phyloP scores from a whole-genome alignment of 1,284 basidiomycete genomes.

The Leccinum olivaceoglutinosum region DNA sequence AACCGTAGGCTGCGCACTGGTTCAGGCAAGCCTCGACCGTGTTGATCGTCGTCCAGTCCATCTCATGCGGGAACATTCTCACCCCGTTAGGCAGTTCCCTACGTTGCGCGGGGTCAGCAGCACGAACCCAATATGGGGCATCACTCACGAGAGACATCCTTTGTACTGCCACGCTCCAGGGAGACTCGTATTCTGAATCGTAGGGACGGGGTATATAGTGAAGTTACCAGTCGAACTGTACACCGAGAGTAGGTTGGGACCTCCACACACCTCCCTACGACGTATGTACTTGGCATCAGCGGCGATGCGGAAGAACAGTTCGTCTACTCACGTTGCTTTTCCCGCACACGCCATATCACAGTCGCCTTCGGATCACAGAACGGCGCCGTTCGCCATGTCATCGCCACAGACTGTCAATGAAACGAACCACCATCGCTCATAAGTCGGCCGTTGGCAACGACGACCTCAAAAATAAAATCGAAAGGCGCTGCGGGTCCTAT shows the following conservation, averaged over 20 bases:
- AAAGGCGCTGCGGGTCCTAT: background rate
- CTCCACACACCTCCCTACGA: conserved; percentile 62
- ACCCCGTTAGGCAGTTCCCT: conserved; percentile 31
- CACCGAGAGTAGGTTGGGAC: conserved; percentile 62
- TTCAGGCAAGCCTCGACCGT: conserved; percentile 54
- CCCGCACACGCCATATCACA: conserved; percentile 69
- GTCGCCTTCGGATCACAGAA: conserved; percentile 37
- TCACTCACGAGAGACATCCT: conserved; percentile 57
- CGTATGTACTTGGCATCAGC: conserved; percentile 38
- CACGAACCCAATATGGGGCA: background rate
- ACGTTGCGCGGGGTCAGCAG: conserved; percentile 25
- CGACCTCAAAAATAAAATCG: background rate
- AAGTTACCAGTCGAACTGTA: conserved; percentile 52
- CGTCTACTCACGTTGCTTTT: conserved; percentile 58
- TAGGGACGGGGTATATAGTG: conserved; percentile 55
- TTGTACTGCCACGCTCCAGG: conserved; percentile 60
- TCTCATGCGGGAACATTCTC: conserved; percentile 56
- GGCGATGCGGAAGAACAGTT: conserved; percentile 32
- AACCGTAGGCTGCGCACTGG: conserved; percentile 63
- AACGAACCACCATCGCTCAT: conserved; percentile 30
- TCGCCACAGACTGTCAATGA: conserved; percentile 54
- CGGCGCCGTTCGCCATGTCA: conserved; percentile 53
- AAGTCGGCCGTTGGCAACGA: background rate
- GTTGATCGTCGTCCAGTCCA: conserved; percentile 55
- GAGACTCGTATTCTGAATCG: conserved; percentile 46